These are phyloP conservation scores for Schizochytrium sp. DNA, from an alignment of 108 stramenopile species.

Conservation along the genomic window DNA sequence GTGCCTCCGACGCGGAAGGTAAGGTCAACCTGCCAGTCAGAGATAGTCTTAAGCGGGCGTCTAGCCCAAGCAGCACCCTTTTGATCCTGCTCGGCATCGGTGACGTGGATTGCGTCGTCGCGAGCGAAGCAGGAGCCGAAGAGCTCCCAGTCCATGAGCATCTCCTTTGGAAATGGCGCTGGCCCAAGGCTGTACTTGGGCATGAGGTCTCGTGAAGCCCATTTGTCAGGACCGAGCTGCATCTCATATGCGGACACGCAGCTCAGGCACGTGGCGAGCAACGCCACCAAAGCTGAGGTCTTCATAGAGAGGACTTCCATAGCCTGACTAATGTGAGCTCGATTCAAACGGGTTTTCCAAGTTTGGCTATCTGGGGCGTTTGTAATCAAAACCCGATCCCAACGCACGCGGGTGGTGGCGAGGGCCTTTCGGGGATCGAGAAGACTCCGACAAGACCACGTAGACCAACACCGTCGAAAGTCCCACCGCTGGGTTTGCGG, in stretches of 20 bases:
- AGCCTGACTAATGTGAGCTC: too few relatives aligned
- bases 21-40: slow-evolving; percentile 44
- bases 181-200: slow-evolving; percentile 17
- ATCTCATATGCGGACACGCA: slow-evolving; percentile 61
- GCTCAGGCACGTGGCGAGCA: slow-evolving; percentile 70
- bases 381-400: too few relatives aligned
- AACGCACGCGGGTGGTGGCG: too few relatives aligned
- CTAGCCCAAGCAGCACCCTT: slow-evolving; percentile 37
- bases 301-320: slow-evolving; percentile 6
- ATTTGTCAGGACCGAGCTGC: slow-evolving; percentile 15
- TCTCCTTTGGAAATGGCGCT: slow-evolving; percentile 15
- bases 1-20: slow-evolving; percentile 56
- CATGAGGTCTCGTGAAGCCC: slow-evolving; percentile 47
- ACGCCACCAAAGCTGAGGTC: slow-evolving; percentile 68
- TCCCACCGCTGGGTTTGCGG: too few relatives aligned
- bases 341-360: too few relatives aligned
- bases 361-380: too few relatives aligned
- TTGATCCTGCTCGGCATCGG: neutral
- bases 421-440: too few relatives aligned
- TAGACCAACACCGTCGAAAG: too few relatives aligned
- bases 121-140: slow-evolving; percentile 6
- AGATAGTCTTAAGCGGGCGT: neutral
- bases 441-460: too few relatives aligned
- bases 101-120: slow-evolving; percentile 42
- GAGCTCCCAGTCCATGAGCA: slow-evolving; percentile 51